Conservation (phyloP, 1,139 yeast genomes). For the Geotrichum aggregatum region DNA sequence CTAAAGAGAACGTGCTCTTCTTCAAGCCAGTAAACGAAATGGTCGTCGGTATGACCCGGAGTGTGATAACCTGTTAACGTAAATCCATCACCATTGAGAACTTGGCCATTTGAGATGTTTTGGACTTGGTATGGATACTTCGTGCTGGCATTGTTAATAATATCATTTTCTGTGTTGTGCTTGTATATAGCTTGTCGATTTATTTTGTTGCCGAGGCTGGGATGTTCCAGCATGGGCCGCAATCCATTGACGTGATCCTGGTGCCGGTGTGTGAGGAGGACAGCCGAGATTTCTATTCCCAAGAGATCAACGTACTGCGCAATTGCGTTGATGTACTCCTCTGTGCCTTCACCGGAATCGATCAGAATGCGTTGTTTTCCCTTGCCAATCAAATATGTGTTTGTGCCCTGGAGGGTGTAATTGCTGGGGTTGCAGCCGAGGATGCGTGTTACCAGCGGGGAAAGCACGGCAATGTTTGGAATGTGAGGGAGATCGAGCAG, state of each 20-base stretch:
- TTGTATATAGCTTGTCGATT: slow-evolving; percentile 11
- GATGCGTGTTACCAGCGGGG: slow-evolving; percentile 40
- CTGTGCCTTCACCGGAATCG: slow-evolving; percentile 41
- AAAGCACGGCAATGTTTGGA: slow-evolving; percentile 34
- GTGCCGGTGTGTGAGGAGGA: slow-evolving; percentile 42
- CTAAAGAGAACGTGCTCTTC: slow-evolving; percentile 39
- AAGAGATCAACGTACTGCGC: slow-evolving; percentile 28
- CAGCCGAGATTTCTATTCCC: slow-evolving; percentile 32
- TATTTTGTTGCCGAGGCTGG: slow-evolving; percentile 11
- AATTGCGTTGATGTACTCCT: slow-evolving; percentile 33
- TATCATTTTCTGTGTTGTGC: neutral
- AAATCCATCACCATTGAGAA: slow-evolving; percentile 35
- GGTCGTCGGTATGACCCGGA: slow-evolving; percentile 43
- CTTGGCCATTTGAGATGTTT: slow-evolving; percentile 32
- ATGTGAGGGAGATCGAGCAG: slow-evolving; percentile 12
- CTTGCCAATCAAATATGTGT: slow-evolving; percentile 40
- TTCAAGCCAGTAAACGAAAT: slow-evolving; percentile 36
- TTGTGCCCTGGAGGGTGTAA: slow-evolving; percentile 42
- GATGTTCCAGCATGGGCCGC: slow-evolving; percentile 23
- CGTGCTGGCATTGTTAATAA: slow-evolving; percentile 3
- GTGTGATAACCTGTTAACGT: slow-evolving; percentile 35
- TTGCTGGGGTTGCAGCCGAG: slow-evolving; percentile 41
- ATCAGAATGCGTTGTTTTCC: slow-evolving; percentile 38
- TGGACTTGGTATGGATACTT: slow-evolving; percentile 14
- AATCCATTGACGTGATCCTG: slow-evolving; percentile 41